Conservation (phyloP, 1,284 basidiomycete genomes). For the Fomitopsis pinicola region DNA sequence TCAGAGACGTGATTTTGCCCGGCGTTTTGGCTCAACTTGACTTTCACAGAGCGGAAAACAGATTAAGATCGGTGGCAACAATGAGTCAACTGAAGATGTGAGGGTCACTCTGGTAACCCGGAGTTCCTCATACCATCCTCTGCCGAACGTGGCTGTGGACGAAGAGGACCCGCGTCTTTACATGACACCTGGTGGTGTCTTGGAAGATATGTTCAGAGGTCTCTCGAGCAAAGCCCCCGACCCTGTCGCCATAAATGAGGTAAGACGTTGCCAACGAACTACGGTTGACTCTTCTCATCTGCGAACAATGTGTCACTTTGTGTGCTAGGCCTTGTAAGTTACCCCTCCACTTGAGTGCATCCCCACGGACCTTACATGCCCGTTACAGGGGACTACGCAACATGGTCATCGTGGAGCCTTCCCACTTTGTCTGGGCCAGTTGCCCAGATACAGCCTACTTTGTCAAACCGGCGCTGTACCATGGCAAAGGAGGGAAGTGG, state of each 20-base stretch:
- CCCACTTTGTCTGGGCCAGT: slow-evolving; percentile 5
- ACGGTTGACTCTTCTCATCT: background rate
- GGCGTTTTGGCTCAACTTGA: too few relatives aligned
- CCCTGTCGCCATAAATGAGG: background rate
- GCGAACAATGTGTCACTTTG: too few relatives aligned
- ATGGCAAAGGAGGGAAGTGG: background rate
- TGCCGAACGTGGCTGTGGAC: too few relatives aligned
- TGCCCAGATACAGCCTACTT: slow-evolving; percentile 4
- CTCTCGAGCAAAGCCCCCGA: background rate
- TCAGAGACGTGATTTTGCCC: background rate
- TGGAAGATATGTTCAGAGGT: background rate
- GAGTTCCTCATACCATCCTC: too few relatives aligned
- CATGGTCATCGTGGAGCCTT: background rate
- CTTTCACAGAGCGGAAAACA: too few relatives aligned
- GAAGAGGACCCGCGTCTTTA: background rate
- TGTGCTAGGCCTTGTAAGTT: background rate
- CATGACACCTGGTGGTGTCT: background rate
- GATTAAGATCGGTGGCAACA: too few relatives aligned
- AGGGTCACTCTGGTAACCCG: too few relatives aligned
- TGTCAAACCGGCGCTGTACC: slow-evolving; percentile 1
- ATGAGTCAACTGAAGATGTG: too few relatives aligned
- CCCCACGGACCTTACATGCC: background rate
- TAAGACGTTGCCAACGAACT: background rate
- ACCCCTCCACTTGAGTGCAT: background rate
- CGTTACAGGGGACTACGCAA: background rate